Conservation (phyloP, 2,329 filamentous ascomycete species). For the Beauveria rudraprayagi region DNA sequence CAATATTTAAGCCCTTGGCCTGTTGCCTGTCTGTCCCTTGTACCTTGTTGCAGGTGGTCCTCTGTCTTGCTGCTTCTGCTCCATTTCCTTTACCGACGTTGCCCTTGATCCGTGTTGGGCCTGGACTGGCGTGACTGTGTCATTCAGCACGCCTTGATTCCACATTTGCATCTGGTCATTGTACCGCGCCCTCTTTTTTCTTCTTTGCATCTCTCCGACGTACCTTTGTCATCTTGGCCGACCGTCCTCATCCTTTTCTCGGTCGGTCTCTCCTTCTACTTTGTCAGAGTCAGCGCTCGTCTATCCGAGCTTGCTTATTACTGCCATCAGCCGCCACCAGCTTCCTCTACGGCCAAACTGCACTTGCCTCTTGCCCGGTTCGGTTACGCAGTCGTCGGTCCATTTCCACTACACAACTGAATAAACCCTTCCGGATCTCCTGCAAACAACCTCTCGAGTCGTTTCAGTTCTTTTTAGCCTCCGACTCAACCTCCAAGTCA, state of each 20-base stretch:
- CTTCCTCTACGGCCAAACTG: background rate
- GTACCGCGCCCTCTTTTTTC: background rate
- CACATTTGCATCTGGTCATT: conserved; percentile 1
- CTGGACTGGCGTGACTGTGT: conserved; percentile 10
- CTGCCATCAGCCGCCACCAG: background rate
- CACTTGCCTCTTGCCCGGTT: background rate
- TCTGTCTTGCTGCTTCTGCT: background rate
- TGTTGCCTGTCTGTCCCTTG: conserved; percentile 1
- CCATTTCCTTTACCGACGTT: background rate
- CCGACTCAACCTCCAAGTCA: background rate
- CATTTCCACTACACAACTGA: background rate
- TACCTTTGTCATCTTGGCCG: background rate
- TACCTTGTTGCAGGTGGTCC: conserved; percentile 1
- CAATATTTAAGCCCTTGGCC: background rate
- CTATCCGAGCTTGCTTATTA: background rate
- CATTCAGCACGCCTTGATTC: conserved; percentile 4
- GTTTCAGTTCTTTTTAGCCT: background rate
- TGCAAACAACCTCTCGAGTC: background rate
- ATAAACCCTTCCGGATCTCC: background rate
- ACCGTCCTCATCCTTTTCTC: background rate
- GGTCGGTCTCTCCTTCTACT: background rate
- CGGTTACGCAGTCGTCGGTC: background rate
- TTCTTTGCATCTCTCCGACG: background rate
- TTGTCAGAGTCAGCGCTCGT: background rate
- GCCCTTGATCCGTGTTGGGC: background rate